phyloP scores from a whole-genome alignment of 176 grass and related monocot genomes.

The Aegilops sharonensis region DNA sequence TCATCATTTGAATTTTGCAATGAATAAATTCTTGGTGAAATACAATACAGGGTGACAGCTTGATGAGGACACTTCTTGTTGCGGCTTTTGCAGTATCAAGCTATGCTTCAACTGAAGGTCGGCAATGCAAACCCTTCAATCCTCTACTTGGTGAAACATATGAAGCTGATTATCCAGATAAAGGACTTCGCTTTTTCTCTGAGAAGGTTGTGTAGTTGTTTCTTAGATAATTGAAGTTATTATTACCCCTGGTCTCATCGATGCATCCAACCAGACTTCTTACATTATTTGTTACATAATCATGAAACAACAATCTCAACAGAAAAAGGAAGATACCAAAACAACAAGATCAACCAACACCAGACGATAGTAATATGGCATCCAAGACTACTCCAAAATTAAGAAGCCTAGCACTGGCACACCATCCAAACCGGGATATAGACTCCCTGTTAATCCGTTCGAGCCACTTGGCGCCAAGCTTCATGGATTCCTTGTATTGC shows the following conservation, averaged over 20 bases:
- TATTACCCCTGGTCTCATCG: background rate
- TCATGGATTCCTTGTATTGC: background rate
- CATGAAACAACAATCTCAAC: background rate
- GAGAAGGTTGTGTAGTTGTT: constrained; percentile 62
- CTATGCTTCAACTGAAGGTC: constrained; percentile 98
- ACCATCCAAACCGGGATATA: background rate
- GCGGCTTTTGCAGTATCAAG: constrained; percentile 95
- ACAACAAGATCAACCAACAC: background rate
- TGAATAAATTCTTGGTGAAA: constrained; percentile 6
- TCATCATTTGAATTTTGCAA: constrained; percentile 4
- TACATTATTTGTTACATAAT: too few species aligned
- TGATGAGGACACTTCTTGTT: constrained; percentile 88
- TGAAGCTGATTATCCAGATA: constrained; percentile 97
- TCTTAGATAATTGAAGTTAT: background rate
- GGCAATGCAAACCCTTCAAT: constrained; percentile 97
- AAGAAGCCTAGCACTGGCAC: background rate
- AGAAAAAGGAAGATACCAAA: background rate
- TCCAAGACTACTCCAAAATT: background rate
- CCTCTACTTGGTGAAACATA: constrained; percentile 96
- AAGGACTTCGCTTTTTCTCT: constrained; percentile 94
- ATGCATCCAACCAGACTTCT: too few species aligned
- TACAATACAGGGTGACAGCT: constrained; percentile 71
- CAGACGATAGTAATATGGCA: background rate
- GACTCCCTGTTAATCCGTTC: background rate
- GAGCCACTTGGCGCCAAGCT: background rate